Evolutionary conservation across 257 asterid species (phyloP), one percentile per base, ranked within the genome.

Genomic region (Forsythia viridissima): DNA sequence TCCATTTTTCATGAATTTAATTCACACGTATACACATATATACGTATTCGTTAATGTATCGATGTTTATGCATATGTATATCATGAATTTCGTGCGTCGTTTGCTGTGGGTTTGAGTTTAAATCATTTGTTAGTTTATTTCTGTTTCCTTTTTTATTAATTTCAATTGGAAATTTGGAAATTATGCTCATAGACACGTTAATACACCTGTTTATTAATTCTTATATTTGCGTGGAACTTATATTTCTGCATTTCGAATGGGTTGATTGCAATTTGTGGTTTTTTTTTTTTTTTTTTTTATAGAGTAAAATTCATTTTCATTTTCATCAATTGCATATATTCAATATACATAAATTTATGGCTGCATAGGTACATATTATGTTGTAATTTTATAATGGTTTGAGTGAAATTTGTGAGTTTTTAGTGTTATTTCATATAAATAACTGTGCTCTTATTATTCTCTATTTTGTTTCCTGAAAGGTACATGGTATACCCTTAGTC

Each of bases 1-100:
- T 91, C 37, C 71, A 2, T n/a, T 30, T 36, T 16, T 71, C 39
- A 72, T 30, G 4, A 63, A 21, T 6, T 11, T 12, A 44, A 68
- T 36, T 65, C 13, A 20, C 67, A 57, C 6, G 2, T 57, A 5
- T 57, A 18, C 10, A 57, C 4, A n/a, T 2, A 7, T 13, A 0
- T 46, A 15, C 12, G 9, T 39, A 8, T 70, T 10, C 2, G 13
- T n/a, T 30, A 34, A 41, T 61, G 80, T 40, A 2, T n/a, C 20
- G 44, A 71, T 57, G 20, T 70, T 6, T 15, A 40, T 13, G n/a
- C 46, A 38, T 46, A 75, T 59, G 40, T 24, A 63, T 63, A 21
- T 63, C 39, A 9, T 21, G 40, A 55, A 24, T 30, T 63, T 7
- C 15, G 15, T 24, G 12, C 69, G 16, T 63, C 7, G 13, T 6